phyloP scores from a whole-genome alignment of 352 stramenopile genomes.

The Peronospora destructor region DNA sequence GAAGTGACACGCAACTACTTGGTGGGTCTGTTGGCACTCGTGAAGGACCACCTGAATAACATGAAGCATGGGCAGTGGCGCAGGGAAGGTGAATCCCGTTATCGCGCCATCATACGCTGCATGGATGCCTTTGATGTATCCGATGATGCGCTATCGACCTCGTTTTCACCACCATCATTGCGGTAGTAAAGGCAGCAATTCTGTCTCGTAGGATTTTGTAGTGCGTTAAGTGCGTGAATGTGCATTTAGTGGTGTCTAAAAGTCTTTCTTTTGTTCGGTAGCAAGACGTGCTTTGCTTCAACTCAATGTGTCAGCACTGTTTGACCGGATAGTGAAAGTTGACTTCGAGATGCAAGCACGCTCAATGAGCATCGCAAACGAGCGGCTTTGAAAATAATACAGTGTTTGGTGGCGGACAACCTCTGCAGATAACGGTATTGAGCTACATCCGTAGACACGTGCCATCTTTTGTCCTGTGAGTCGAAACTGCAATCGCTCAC shows the following conservation, averaged over 20 bases:
- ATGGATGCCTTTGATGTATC: constrained; percentile 48
- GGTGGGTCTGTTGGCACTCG: constrained; percentile 69
- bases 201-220: neutral
- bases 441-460: too few relatives aligned
- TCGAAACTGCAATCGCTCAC: too few relatives aligned
- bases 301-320: neutral
- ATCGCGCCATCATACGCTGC: constrained; percentile 75
- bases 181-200: constrained; percentile 12
- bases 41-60: constrained; percentile 91
- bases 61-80: constrained; percentile 66
- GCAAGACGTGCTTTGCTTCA: constrained; percentile 2
- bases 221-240: constrained; percentile 3
- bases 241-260: too few relatives aligned
- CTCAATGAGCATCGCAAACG: too few relatives aligned
- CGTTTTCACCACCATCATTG: constrained; percentile 13
- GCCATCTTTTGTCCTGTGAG: too few relatives aligned
- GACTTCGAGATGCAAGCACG: too few relatives aligned
- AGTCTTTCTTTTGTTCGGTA: too few relatives aligned
- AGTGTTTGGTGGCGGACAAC: too few relatives aligned
- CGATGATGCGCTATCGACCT: constrained; percentile 16
- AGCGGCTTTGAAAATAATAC: too few relatives aligned
- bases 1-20: constrained; percentile 73
- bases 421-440: too few relatives aligned
- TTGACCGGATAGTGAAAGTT: neutral
- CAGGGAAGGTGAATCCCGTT: constrained; percentile 77